A percentile compares a stretch with the other conserved stretches of the same genome.
Evolutionary conservation across 306 rosid species (phyloP).

Genomic region (Lathyrus sativus): DNA sequence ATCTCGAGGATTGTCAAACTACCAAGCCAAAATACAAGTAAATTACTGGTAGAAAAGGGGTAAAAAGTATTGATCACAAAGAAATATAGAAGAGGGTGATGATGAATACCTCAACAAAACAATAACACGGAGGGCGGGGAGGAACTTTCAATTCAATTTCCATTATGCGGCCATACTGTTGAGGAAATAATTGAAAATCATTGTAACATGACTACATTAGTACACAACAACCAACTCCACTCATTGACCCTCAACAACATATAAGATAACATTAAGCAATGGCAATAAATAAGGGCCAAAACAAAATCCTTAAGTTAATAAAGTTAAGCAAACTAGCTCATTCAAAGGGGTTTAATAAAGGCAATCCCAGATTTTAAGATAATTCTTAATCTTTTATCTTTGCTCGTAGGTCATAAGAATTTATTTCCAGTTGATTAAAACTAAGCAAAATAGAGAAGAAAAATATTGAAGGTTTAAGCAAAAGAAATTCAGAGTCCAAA

Average conservation of each 20-base stretch:
- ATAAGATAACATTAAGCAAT: conserved; percentile 4
- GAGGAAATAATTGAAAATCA: conserved; percentile 26
- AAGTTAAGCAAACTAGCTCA: background rate
- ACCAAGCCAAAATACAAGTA: conserved; percentile 34
- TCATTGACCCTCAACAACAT: background rate
- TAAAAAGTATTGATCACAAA: background rate
- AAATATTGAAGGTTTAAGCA: background rate
- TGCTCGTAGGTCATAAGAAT: background rate
- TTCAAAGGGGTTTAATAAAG: background rate
- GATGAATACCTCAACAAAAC: conserved; percentile 86
- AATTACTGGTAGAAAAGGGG: background rate
- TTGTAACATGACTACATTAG: conserved; percentile 27
- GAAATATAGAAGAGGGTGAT: background rate
- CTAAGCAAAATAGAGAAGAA: background rate
- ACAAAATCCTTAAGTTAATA: background rate
- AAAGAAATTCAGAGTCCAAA: conserved; percentile 17
- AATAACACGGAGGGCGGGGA: conserved; percentile 95
- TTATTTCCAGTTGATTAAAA: background rate
- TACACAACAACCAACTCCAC: conserved; percentile 30
- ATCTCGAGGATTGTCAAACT: conserved; percentile 96
- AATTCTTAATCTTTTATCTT: background rate
- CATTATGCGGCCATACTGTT: conserved; percentile 95
- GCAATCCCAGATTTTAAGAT: background rate
- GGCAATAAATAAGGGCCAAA: background rate
- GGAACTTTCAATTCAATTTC: conserved; percentile 96